Percentiles rank a stretch among this genome's conserved stretches.
Conservation (phyloP, 1,139 yeast species). For the Yamadazyma aaseri region DNA sequence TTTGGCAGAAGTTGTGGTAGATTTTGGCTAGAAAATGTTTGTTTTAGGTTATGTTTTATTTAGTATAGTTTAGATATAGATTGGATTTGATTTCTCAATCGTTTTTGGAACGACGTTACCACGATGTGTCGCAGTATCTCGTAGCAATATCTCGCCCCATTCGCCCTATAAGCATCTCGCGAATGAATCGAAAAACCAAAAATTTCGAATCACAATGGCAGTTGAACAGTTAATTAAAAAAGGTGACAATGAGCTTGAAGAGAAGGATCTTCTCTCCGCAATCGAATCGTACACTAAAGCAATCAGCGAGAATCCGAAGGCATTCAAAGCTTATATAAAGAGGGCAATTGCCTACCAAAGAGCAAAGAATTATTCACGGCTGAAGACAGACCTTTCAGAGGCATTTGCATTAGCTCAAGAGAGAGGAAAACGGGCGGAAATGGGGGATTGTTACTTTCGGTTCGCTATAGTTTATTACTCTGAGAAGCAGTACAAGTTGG, state of each 20-base stretch:
- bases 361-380: slow-evolving; percentile 45
- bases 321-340: slow-evolving; percentile 54
- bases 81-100: too few species aligned
- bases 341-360: slow-evolving; percentile 59
- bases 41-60: too few species aligned
- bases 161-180: too few species aligned
- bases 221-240: slow-evolving; percentile 35
- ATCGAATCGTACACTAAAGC: slow-evolving; percentile 32
- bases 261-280: slow-evolving; percentile 39
- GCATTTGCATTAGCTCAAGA: slow-evolving; percentile 57
- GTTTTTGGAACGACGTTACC: too few species aligned
- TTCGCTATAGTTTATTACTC: slow-evolving; percentile 52
- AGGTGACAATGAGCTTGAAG: slow-evolving; percentile 32
- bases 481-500: slow-evolving; percentile 45
- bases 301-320: slow-evolving; percentile 39
- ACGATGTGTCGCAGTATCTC: too few species aligned
- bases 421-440: slow-evolving; percentile 50
- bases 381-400: slow-evolving; percentile 51
- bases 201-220: slow-evolving; percentile 37
- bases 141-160: too few species aligned
- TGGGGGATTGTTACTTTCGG: slow-evolving; percentile 60
- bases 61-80: too few species aligned
- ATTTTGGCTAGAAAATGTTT: neutral
- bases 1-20: slow-evolving; percentile 25
- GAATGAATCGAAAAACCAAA: too few species aligned